Conservation (phyloP, 2,329 filamentous ascomycete genomes). For the Pezicula carpinea region DNA sequence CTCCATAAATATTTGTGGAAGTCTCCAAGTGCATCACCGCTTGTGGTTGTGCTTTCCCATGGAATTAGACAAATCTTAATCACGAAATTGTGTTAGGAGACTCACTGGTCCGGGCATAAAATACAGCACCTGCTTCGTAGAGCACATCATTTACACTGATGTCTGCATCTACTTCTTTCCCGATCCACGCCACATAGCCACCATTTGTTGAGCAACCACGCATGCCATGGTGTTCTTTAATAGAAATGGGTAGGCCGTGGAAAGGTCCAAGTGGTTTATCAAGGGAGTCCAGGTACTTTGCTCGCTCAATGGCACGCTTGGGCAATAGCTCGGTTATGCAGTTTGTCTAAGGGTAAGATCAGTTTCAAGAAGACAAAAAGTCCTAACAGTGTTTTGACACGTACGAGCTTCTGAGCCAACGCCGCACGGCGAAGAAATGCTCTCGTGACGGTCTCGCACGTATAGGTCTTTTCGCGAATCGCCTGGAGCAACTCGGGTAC, state of each 20-base stretch:
- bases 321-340: slow-evolving; percentile 18
- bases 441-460: slow-evolving; percentile 12
- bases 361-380: neutral
- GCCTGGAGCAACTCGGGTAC: slow-evolving; percentile 7
- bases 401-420: slow-evolving; percentile 15
- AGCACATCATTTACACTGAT: slow-evolving; percentile 47
- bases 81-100: no score
- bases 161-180: slow-evolving; percentile 37
- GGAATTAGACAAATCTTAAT: slow-evolving; percentile 27
- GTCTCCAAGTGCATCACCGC: slow-evolving; percentile 40
- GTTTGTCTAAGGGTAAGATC: slow-evolving; percentile 10
- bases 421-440: slow-evolving; percentile 15
- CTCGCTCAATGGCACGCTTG: slow-evolving; percentile 13
- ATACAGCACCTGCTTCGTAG: slow-evolving; percentile 54
- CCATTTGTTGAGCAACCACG: slow-evolving; percentile 38
- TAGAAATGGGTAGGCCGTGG: slow-evolving; percentile 52
- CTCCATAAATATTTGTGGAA: slow-evolving; percentile 54
- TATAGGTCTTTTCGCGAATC: slow-evolving; percentile 8
- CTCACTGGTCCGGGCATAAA: slow-evolving; percentile 64
- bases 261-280: slow-evolving; percentile 46
- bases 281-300: slow-evolving; percentile 14
- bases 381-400: no score
- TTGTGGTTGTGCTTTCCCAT: slow-evolving; percentile 28
- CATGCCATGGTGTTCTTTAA: slow-evolving; percentile 48
- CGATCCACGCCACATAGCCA: slow-evolving; percentile 50